These are phyloP conservation scores for Mycena belliarum DNA, from an alignment of 768 basidiomycete genomes.

Conservation along the genomic window DNA sequence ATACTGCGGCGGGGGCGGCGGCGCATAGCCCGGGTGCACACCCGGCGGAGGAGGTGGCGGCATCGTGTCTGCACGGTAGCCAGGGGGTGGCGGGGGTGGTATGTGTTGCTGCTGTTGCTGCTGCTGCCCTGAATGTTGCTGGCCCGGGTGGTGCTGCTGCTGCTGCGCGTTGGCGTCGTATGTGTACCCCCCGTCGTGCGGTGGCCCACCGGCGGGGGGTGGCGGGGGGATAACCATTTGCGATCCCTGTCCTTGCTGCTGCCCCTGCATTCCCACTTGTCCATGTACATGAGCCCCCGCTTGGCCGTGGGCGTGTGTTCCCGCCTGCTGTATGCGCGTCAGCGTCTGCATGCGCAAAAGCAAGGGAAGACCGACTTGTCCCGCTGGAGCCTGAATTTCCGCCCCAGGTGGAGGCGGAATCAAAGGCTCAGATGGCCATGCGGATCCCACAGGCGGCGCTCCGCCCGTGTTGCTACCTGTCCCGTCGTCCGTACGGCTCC, in stretches of 20 bases:
- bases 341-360: background rate
- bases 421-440: conserved; percentile 19
- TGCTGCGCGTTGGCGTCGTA: conserved; percentile 25
- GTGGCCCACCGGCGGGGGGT: conserved; percentile 17
- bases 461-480: conserved; percentile 26
- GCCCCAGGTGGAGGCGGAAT: conserved; percentile 26
- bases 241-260: conserved; percentile 14
- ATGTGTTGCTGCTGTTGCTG: conserved; percentile 25
- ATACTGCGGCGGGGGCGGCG: conserved; percentile 12
- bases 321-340: no score
- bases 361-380: background rate
- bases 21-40: conserved; percentile 18
- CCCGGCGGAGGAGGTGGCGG: conserved; percentile 21
- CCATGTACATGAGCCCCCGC: background rate
- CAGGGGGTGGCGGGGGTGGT: conserved; percentile 22
- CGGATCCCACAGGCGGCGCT: conserved; percentile 21
- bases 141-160: conserved; percentile 23
- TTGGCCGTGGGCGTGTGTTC: no score
- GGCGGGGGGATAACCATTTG: conserved; percentile 25
- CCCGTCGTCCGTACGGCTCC: conserved; percentile 37
- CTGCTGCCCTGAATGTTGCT: conserved; percentile 14
- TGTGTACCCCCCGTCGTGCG: conserved; percentile 20
- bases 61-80: conserved; percentile 22
- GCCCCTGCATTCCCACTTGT: background rate
- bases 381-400: conserved; percentile 14